These are phyloP conservation scores for Paramarasmius palmivorus DNA, from an alignment of 1,284 basidiomycete genomes.

Conservation along the genomic window DNA sequence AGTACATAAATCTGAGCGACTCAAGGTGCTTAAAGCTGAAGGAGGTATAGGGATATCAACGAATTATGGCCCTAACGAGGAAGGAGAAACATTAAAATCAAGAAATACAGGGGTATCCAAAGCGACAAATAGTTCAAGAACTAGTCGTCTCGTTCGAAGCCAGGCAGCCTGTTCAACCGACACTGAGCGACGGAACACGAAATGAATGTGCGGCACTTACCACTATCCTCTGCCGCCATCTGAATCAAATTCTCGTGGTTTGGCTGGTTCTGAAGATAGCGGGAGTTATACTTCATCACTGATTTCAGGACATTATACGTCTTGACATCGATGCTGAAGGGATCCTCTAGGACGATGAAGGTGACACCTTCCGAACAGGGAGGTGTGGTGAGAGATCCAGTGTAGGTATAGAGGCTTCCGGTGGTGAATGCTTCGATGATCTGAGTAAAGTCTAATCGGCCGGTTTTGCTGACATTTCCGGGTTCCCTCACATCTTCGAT, in stretches of 20 bases:
- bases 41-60: no score
- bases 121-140: no score
- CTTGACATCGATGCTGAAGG: neutral
- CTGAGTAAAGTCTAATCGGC: constrained; percentile 4
- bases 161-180: no score
- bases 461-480: constrained; percentile 1
- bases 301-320: neutral
- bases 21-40: no score
- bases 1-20: no score
- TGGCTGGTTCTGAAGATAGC: neutral
- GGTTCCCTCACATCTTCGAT: neutral
- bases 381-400: constrained; percentile 10
- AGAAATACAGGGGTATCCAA: no score
- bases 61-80: no score
- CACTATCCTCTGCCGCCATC: no score
- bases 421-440: constrained; percentile 2
- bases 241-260: neutral
- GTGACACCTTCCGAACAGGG: constrained; percentile 10
- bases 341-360: neutral
- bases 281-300: neutral
- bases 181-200: no score
- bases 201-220: no score
- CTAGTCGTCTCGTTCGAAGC: no score
- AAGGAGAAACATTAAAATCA: no score
- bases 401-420: neutral